Evolutionary conservation across 139 green algal species (phyloP).

Genomic region (Chlamydomonas schloesseri): DNA sequence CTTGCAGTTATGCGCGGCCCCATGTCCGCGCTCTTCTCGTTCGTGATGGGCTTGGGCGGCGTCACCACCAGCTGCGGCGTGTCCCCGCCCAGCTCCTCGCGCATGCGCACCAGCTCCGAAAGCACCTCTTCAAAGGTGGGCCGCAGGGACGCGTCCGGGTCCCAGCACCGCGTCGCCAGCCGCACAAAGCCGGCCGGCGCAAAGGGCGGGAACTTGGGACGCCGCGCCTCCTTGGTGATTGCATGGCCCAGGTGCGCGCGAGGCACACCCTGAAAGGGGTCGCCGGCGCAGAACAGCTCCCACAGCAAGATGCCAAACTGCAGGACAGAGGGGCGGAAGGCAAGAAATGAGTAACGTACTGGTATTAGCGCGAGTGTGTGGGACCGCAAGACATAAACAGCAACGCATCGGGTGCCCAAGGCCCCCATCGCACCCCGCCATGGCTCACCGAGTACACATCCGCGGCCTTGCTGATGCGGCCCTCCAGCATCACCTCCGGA

Average conservation of each 20-base stretch:
- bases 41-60: constrained; percentile 2
- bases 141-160: constrained; percentile 33
- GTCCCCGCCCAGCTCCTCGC: constrained; percentile 18
- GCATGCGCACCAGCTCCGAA: constrained; percentile 31
- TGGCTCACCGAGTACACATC: constrained; percentile 11
- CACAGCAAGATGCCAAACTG: constrained; percentile 67
- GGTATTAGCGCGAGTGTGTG: no score
- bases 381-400: no score
- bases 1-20: neutral
- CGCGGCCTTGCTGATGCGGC: constrained; percentile 59
- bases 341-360: no score
- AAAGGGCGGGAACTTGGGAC: constrained; percentile 41
- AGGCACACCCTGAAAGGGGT: constrained; percentile 28
- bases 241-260: constrained; percentile 45
- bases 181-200: constrained; percentile 32
- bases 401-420: no score
- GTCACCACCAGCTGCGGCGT: constrained; percentile 31
- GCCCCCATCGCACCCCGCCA: no score
- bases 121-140: constrained; percentile 48
- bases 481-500: constrained; percentile 57
- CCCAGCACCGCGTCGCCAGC: constrained; percentile 50
- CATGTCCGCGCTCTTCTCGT: neutral
- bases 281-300: constrained; percentile 55
- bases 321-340: no score
- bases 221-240: constrained; percentile 26